Conservation (phyloP, 2,329 filamentous ascomycete genomes). For the Zymoseptoria pseudotritici region DNA sequence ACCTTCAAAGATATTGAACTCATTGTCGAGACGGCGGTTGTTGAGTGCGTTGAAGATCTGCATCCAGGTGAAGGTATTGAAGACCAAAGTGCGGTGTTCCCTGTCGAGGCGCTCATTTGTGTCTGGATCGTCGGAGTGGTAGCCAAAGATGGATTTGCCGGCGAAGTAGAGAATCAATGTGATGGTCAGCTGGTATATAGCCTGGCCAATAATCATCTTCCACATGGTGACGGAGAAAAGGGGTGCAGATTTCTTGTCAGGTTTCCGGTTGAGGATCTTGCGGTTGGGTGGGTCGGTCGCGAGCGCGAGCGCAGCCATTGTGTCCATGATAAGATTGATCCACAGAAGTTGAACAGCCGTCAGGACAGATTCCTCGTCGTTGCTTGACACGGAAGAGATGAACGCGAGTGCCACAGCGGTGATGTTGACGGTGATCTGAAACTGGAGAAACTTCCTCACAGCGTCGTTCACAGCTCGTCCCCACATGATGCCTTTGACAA, state of each 20-base stretch:
- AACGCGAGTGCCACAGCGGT: slow-evolving; percentile 85
- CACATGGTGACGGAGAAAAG: slow-evolving; percentile 89
- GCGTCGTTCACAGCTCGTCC: slow-evolving; percentile 52
- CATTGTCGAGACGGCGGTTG: slow-evolving; percentile 88
- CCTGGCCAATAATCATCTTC: slow-evolving; percentile 97
- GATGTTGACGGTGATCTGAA: slow-evolving; percentile 82
- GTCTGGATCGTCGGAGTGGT: slow-evolving; percentile 36
- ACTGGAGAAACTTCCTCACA: slow-evolving; percentile 53
- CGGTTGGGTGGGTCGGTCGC: slow-evolving; percentile 85
- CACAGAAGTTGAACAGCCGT: slow-evolving; percentile 87
- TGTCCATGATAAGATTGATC: slow-evolving; percentile 98
- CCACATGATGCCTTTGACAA: slow-evolving; percentile 57
- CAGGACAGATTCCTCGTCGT: slow-evolving; percentile 64
- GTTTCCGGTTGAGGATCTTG: slow-evolving; percentile 72
- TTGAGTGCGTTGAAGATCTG: slow-evolving; percentile 99
- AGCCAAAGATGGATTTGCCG: slow-evolving; percentile 53
- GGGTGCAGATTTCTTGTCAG: slow-evolving; percentile 64
- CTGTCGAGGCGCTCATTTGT: slow-evolving; percentile 29
- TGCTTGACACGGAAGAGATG: slow-evolving; percentile 70
- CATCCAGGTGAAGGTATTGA: slow-evolving; percentile 99
- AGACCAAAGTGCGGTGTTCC: slow-evolving; percentile 73
- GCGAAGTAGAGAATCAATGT: slow-evolving; percentile 81
- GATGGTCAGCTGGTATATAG: slow-evolving; percentile 74
- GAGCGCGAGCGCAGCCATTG: slow-evolving; percentile 79
- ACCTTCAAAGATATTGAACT: slow-evolving; percentile 92